These are phyloP conservation scores for Cladosporium sp. DNA, from an alignment of 2,329 filamentous ascomycete genomes.

Conservation along the genomic window DNA sequence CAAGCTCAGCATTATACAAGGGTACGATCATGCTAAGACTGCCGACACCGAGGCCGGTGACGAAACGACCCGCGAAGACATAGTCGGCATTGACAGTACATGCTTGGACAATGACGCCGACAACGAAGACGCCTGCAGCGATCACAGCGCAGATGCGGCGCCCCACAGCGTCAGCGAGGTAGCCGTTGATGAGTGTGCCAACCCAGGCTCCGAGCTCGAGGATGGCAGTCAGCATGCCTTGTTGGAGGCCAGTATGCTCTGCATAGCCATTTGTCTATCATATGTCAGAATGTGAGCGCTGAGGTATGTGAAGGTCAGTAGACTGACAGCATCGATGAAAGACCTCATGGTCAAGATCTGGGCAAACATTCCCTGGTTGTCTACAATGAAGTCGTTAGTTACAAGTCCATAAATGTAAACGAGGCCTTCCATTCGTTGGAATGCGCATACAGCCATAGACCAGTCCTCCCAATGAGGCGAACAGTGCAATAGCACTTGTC, in stretches of 20 bases:
- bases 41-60: conserved; percentile 68
- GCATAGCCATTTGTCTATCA: conserved; percentile 18
- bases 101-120: conserved; percentile 64
- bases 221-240: conserved; percentile 21
- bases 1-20: conserved; percentile 71
- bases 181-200: conserved; percentile 61
- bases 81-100: conserved; percentile 49
- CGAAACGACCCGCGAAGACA: conserved; percentile 63
- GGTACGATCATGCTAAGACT: conserved; percentile 51
- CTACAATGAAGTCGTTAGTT: conserved; percentile 4
- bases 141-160: conserved; percentile 7
- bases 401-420: no score
- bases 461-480: conserved; percentile 23
- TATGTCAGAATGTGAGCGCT: neutral
- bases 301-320: neutral
- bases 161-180: conserved; percentile 29
- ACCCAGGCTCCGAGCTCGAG: conserved; percentile 42
- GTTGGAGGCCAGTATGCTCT: conserved; percentile 15
- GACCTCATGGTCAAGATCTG: conserved; percentile 22
- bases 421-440: neutral
- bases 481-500: conserved; percentile 21
- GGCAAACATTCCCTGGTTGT: conserved; percentile 26
- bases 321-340: conserved; percentile 14
- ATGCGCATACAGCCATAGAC: conserved; percentile 23
- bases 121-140: conserved; percentile 12